Base-by-base conservation (phyloP, 768 basidiomycete genomes). In the Mycena floridula region DNA sequence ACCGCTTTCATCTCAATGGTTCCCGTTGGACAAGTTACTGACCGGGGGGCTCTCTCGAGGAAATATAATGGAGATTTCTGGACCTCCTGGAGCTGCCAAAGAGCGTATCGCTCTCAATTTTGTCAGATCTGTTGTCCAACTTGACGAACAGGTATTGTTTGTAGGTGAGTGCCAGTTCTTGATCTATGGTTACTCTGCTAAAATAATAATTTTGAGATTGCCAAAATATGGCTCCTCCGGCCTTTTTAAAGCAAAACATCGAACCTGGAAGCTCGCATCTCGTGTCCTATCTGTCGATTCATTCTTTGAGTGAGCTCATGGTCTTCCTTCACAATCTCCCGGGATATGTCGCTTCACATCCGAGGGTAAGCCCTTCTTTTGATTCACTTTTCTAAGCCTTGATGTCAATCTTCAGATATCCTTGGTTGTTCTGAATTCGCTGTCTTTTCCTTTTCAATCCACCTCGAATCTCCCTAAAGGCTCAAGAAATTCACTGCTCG, bases 11-110 rank as follows among this genome's bases (percentile, higher is more conserved):
- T 78, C 79, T 0, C 55, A 57, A 7, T 80, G 71, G 54, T 43
- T 57, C 4, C 67, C 76, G 12, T 61, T 85, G 23, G 82, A 89
- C 52, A 64, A 63, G 16, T 57, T 88, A 2, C 69, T 89, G 5
- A 73, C 67, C 25, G 82, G 83, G 36, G 87, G 87, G 15, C 60
- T 89, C 37, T 61, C 66, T 43, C 69, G 68, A 44, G 82, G 83
- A 7, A 69, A 74, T 50, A 68, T 86, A 49, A 67, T 89, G 20
- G 87, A 89, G 63, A 65, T 89, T 52, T 84, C 83, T 24, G 86
- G 87, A 1, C 82, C 85, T 40, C 86, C 87, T 1, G 87, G 87
- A 40, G 72, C 76, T 28, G 73, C 76, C 8, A 89, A 85, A 50
- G 82, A 82, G 46, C 55, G 53, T 12, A 49, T 87, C 7, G 75